Conservation (phyloP, 2,329 filamentous ascomycete species). For the Xylaria sp. region DNA sequence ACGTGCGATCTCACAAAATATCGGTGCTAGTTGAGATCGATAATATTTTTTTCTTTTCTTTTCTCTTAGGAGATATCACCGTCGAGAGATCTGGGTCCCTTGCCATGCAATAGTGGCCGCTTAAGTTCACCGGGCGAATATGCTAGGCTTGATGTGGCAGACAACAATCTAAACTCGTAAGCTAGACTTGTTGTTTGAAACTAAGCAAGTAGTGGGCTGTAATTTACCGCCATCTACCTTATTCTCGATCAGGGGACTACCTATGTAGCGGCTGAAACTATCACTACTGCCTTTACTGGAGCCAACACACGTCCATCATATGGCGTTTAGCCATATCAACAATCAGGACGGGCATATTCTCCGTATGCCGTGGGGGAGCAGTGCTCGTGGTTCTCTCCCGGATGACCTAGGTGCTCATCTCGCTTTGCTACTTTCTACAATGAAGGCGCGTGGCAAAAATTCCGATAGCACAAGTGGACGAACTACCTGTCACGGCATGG, state of each 20-base stretch:
- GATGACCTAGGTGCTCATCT: not conserved
- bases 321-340: not conserved
- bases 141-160: too few relatives aligned
- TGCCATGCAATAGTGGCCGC: not conserved
- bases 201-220: not conserved
- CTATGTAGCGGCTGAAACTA: not conserved
- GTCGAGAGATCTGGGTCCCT: not conserved
- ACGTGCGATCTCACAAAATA: not conserved
- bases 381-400: not conserved
- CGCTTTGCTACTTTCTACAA: not conserved
- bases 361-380: not conserved
- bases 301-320: conserved; percentile 13
- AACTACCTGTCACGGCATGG: not conserved
- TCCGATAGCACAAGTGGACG: conserved; percentile 5
- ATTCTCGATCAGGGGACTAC: not conserved
- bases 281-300: not conserved
- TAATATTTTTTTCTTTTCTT: not conserved
- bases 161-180: not conserved
- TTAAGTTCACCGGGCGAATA: too few relatives aligned
- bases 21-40: not conserved
- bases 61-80: not conserved
- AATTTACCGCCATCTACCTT: not conserved
- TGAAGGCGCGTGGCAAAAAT: not conserved
- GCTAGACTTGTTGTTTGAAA: not conserved
- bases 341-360: not conserved